A percentile compares a stretch with the other conserved stretches of the same genome.
Conservation (phyloP, 768 basidiomycete species). For the Galerina marginata region DNA sequence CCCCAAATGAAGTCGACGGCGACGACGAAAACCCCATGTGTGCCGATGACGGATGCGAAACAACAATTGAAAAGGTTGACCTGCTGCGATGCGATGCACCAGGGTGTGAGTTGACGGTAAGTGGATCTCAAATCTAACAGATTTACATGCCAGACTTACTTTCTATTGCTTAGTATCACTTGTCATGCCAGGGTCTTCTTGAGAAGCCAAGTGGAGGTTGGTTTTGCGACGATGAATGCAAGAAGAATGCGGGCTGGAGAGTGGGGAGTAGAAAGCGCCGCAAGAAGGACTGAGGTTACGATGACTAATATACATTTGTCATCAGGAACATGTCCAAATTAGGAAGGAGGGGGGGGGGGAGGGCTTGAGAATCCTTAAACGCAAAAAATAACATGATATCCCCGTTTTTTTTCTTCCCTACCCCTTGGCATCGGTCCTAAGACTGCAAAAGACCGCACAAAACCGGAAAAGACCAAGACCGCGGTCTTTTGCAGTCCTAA, state of each 20-base stretch:
- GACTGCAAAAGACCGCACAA: too few relatives aligned
- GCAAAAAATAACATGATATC: slow-evolving; percentile 3
- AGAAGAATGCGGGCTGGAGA: slow-evolving; percentile 15
- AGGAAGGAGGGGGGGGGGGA: slow-evolving; percentile 3
- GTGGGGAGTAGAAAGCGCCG: slow-evolving; percentile 8
- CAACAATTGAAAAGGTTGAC: slow-evolving; percentile 2
- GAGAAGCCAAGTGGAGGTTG: slow-evolving; percentile 15
- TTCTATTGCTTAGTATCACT: slow-evolving; percentile 16
- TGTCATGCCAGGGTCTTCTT: slow-evolving; percentile 15
- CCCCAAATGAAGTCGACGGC: not conserved
- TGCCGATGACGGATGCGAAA: slow-evolving; percentile 12
- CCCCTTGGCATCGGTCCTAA: too few relatives aligned
- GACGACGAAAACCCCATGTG: slow-evolving; percentile 1
- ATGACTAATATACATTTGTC: not conserved
- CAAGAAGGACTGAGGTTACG: not conserved
- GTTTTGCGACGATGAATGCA: slow-evolving; percentile 22
- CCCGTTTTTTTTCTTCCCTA: too few relatives aligned
- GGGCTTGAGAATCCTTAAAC: not conserved
- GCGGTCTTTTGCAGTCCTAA: too few relatives aligned
- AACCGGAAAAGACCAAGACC: too few relatives aligned
- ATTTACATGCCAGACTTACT: not conserved
- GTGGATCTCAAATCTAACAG: slow-evolving; percentile 4
- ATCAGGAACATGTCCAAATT: not conserved
- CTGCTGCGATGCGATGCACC: slow-evolving; percentile 16
- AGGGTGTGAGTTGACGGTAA: slow-evolving; percentile 18